phyloP scores from a whole-genome alignment of 2,329 filamentous ascomycete genomes.

The Colletotrichum shisoi region DNA sequence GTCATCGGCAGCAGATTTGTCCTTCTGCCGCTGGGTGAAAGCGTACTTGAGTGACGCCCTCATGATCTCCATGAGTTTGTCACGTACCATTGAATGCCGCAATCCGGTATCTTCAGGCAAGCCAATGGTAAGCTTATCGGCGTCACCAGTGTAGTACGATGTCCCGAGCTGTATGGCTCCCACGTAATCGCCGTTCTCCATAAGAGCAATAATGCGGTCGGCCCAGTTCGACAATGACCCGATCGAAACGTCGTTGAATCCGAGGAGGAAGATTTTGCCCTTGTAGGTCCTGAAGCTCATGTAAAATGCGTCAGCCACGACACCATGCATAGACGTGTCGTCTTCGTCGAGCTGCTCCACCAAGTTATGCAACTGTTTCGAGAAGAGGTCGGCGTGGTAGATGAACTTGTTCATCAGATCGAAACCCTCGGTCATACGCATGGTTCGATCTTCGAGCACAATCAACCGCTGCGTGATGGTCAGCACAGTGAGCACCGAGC shows the following conservation, averaged over 20 bases:
- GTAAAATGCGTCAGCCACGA: conserved; percentile 95
- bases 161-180: conserved; percentile 89
- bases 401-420: conserved; percentile 92
- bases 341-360: conserved; percentile 90
- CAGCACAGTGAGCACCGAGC: conserved; percentile 87
- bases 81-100: conserved; percentile 82
- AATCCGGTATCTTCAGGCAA: conserved; percentile 81
- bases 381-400: conserved; percentile 90
- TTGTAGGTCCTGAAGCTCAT: conserved; percentile 99
- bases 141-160: conserved; percentile 87
- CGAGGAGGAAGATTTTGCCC: conserved; percentile 87
- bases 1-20: conserved; percentile 57
- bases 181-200: conserved; percentile 97
- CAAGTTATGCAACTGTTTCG: conserved; percentile 79
- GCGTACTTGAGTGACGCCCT: conserved; percentile 88
- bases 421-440: conserved; percentile 93
- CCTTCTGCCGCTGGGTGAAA: conserved; percentile 71
- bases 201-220: conserved; percentile 87
- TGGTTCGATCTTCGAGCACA: conserved; percentile 85
- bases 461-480: conserved; percentile 94
- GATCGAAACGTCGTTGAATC: conserved; percentile 92
- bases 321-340: conserved; percentile 89
- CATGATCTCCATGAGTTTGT: conserved; percentile 93
- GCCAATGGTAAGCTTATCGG: conserved; percentile 94
- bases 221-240: conserved; percentile 97